Evolutionary conservation across 2,329 filamentous ascomycete species (phyloP), one percentile per base, ranked within the genome.

Genomic region (Sphaerulina musiva): DNA sequence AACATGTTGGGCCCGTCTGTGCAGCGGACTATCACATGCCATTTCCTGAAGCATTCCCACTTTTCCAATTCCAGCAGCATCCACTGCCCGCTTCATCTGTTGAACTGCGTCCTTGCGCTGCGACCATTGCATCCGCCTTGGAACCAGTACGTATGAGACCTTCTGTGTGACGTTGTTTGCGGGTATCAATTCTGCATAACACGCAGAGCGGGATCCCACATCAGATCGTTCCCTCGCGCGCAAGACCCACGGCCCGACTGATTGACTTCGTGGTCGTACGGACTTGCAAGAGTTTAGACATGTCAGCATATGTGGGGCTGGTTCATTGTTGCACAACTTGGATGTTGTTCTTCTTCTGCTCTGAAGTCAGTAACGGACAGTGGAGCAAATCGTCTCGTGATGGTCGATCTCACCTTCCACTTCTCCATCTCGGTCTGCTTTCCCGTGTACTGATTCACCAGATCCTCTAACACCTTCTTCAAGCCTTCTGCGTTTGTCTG

Each of bases 401-500:
- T n/a, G 4, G 9, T 17, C 3, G n/a, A 5, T 32, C 83, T 55
- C 74, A 95, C 92, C 89, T 98, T 98, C 93, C 93, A 98, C 72
- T 86, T 91, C 70, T 98, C 92, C 78, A 98, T 82, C 69, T 98
- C 93, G 41, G 89, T 84, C 72, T 98, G 91, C 74, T 95, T 95
- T 32, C 78, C 76, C 77, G 95, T 95, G 79, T 97, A 97, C 74
- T 95, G 89, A 80, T 95, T 96, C 62, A 97, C 81, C 60, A 98
- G 76, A 70, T 96, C 92, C 60, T 96, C 91, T 52, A 97, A 77
- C 31, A 97, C 90, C 74, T 95, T 95, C 74, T 87, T 93, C 69
- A 98, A 71, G 1, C 93, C 92, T 59, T 97, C 92, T 26, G 89
- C 87, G 70, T 98, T 97, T 17, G 90, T 97, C 75, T 89, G 86